These are phyloP conservation scores for Handroanthus guayacan DNA, from an alignment of 257 asterid genomes.

Conservation along the genomic window DNA sequence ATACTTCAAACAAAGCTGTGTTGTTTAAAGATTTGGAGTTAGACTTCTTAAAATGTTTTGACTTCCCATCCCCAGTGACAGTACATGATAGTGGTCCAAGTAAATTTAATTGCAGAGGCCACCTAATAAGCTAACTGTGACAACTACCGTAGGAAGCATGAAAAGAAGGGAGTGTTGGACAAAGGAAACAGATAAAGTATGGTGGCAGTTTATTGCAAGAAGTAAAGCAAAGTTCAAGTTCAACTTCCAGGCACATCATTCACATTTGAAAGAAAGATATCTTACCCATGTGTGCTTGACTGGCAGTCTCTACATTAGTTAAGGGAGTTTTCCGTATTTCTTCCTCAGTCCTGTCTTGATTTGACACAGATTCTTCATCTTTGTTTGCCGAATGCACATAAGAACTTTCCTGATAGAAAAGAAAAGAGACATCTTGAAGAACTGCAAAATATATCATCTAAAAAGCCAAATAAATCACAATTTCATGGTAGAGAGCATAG, in stretches of 20 bases:
- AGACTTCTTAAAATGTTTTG: no score
- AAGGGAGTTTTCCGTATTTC: constrained; percentile 49
- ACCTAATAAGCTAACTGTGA: background rate
- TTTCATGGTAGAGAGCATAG: constrained; percentile 17
- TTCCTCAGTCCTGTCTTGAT: constrained; percentile 60
- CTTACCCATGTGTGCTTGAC: constrained; percentile 63
- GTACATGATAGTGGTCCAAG: background rate
- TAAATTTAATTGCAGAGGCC: background rate
- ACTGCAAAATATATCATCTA: constrained; percentile 8
- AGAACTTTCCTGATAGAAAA: constrained; percentile 59
- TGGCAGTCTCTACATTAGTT: constrained; percentile 49
- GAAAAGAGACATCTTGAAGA: constrained; percentile 29
- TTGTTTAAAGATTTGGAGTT: background rate
- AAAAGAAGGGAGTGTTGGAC: background rate
- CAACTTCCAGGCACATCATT: background rate
- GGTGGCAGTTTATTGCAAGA: constrained; percentile 9
- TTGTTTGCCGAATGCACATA: constrained; percentile 46
- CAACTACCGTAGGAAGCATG: background rate
- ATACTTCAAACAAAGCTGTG: background rate
- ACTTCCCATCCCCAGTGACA: background rate
- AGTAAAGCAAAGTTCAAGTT: background rate
- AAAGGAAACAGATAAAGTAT: background rate
- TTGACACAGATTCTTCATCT: constrained; percentile 54
- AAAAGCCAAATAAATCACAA: constrained; percentile 10
- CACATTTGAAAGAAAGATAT: constrained; percentile 15